A percentile compares a stretch with the other conserved stretches of the same genome.
Conservation (phyloP, 148 eudicot species). For the Rhododendron mucronatum region DNA sequence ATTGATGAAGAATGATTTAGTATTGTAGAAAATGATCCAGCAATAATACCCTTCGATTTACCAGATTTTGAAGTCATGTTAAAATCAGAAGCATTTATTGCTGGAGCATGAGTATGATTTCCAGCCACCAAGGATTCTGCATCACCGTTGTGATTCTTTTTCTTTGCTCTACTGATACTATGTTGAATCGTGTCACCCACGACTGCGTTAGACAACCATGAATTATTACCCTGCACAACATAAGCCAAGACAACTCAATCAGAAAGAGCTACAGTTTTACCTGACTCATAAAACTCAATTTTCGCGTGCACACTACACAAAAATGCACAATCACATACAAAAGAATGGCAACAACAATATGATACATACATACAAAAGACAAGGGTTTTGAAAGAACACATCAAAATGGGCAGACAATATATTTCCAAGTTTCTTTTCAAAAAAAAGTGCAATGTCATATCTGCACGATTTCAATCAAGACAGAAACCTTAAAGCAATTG, state of each 20-base stretch:
- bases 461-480: not conserved
- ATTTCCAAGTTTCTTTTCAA: not conserved
- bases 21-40: constrained; percentile 11
- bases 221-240: constrained; percentile 19
- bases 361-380: not conserved
- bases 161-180: constrained; percentile 19
- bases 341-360: not conserved
- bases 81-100: constrained; percentile 15
- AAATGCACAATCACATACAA: not conserved
- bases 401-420: not conserved
- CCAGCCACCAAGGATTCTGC: constrained; percentile 19
- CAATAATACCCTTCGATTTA: constrained; percentile 15
- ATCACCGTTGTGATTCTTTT: constrained; percentile 17
- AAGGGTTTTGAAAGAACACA: not conserved
- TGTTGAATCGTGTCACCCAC: constrained; percentile 9
- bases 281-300: not conserved
- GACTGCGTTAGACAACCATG: constrained; percentile 17
- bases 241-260: not conserved
- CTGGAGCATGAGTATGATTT: constrained; percentile 1
- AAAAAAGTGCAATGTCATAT: not conserved
- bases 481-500: not conserved
- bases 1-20: constrained; percentile 11
- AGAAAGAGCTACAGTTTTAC: not conserved
- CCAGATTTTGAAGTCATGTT: constrained; percentile 14
- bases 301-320: not conserved